Evolutionary conservation across 1,284 basidiomycete species (phyloP).

Genomic region (Ganoderma lingzhi): DNA sequence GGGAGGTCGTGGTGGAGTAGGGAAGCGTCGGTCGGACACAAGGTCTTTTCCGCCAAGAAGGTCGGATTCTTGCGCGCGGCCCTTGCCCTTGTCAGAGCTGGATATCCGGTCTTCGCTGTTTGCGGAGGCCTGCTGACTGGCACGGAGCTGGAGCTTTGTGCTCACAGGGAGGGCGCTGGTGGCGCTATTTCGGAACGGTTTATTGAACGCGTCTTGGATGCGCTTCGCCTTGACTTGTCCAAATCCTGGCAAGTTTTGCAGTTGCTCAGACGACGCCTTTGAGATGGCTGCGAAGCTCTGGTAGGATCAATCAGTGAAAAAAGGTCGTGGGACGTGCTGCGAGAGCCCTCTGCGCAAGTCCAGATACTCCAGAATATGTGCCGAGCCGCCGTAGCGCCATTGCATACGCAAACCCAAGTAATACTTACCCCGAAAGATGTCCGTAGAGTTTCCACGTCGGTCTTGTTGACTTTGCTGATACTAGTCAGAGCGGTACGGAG

Average conservation of each 20-base stretch:
- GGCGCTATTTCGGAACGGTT: conserved; percentile 73
- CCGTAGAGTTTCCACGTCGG: conserved; percentile 94
- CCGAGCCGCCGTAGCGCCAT: neutral
- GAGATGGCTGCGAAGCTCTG: conserved; percentile 89
- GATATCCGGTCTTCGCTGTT: conserved; percentile 8
- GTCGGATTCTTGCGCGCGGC: conserved; percentile 10
- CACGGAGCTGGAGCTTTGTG: conserved; percentile 19
- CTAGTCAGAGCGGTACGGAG: conserved; percentile 89
- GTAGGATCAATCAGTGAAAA: neutral
- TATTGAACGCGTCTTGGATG: conserved; percentile 81
- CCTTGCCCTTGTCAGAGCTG: conserved; percentile 31
- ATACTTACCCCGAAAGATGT: conserved; percentile 88
- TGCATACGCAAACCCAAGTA: neutral
- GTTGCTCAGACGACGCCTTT: conserved; percentile 73
- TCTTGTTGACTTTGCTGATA: conserved; percentile 96
- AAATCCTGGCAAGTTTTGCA: conserved; percentile 90
- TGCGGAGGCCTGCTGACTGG: conserved; percentile 15
- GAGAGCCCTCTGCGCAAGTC: neutral
- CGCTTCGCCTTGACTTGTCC: conserved; percentile 94
- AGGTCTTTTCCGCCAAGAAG: neutral
- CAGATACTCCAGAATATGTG: neutral
- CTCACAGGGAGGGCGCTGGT: conserved; percentile 56
- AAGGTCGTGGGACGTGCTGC: neutral
- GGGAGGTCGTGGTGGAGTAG: conserved; percentile 23
- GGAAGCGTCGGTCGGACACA: conserved; percentile 11